Evolutionary conservation across 2,329 filamentous ascomycete species (phyloP), one percentile per base, ranked within the genome.

Genomic region (Colletotrichum navitas): DNA sequence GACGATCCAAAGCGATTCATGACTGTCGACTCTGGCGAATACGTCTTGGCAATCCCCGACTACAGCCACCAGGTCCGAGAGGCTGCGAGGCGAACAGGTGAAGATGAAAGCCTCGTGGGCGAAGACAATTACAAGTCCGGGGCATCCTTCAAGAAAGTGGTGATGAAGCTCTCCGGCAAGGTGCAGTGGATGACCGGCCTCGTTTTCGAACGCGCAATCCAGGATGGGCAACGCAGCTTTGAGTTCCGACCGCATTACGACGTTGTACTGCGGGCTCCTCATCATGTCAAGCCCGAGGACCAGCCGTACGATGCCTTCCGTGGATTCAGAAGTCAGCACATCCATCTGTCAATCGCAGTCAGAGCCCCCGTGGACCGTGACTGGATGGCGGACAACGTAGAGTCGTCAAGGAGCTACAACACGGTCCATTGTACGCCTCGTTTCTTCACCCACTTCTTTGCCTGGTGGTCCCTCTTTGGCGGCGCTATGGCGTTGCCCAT

Each of bases 391-490:
- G 88, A 92, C 3, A 93, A 92, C 76, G 84, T 90, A 4, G 90
- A 93, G 74, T 89, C 92, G 4, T 97, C 95, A 1, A 89, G 91
- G 74, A 98, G 95, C 79, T 99, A 99, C 85, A 99, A 99, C 79
- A 94, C 95, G 0, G 93, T 98, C 1, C 97, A 99, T 80, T 87
- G 99, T 39, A 96, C 93, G 1, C 96, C 96, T 7, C 91, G 95
- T 11, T 97, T 99, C 85, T 99, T 99, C 80, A 98, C 95, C 0
- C 96, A 99, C 80, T 99, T 99, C 85, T 98, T 95, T 83, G 91
- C 91, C 68, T 99, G 96, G 96, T 98, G 95, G 94, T 95, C 93
- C 0, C 90, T 98, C 75, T 99, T 99, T 81, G 94, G 94, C 11
- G 95, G 95, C 1, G 93, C 95, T 11, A 94, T 98, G 91, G 97